Percentiles rank a stretch among this genome's conserved stretches.
Conservation (phyloP, 1,284 basidiomycete genomes). For the Malassezia slooffiae region DNA sequence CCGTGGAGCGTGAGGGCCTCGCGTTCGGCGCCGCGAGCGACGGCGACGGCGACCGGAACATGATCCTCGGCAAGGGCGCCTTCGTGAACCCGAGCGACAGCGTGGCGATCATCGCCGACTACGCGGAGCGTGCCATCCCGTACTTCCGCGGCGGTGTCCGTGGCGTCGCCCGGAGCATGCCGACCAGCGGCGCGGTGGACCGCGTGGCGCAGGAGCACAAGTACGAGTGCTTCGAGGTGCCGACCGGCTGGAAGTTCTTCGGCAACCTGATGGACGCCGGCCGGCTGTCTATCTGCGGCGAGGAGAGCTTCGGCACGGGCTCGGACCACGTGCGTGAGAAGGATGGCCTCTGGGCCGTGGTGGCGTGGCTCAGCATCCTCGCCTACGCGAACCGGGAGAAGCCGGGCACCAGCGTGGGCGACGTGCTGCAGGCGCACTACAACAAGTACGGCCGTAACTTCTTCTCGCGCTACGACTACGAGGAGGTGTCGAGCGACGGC, state of each 20-base stretch:
- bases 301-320: constrained; percentile 98
- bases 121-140: constrained; percentile 80
- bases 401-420: constrained; percentile 33
- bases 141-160: constrained; percentile 89
- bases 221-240: constrained; percentile 89
- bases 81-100: constrained; percentile 97
- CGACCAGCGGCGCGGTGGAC: constrained; percentile 92
- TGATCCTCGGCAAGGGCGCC: constrained; percentile 97
- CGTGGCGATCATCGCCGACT: constrained; percentile 96
- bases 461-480: constrained; percentile 95
- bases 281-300: constrained; percentile 89
- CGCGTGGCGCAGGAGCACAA: constrained; percentile 87
- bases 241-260: constrained; percentile 98
- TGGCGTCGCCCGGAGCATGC: constrained; percentile 91
- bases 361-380: constrained; percentile 95
- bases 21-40: constrained; percentile 92
- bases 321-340: constrained; percentile 99
- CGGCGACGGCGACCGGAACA: constrained; percentile 95
- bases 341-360: constrained; percentile 93
- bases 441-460: constrained; percentile 87
- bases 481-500: constrained; percentile 83
- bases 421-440: constrained; percentile 69
- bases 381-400: constrained; percentile 74
- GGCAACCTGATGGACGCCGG: constrained; percentile 99
- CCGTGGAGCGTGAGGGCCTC: constrained; percentile 74